phyloP scores from a whole-genome alignment of 78 protist genomes.

The Diacronema lutheri region DNA sequence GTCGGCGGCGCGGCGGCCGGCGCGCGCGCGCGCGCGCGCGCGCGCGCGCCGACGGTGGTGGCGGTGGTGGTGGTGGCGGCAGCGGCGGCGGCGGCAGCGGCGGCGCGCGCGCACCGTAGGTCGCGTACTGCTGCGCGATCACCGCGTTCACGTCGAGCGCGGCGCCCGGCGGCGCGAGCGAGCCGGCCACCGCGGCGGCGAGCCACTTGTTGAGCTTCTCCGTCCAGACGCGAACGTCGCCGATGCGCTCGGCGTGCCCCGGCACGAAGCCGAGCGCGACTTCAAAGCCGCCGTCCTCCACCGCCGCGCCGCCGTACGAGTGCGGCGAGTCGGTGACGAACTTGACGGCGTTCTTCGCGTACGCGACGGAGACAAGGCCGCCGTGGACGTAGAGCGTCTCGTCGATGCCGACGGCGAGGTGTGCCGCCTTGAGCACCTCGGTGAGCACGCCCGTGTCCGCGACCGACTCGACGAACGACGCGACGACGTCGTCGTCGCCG shows the following conservation, averaged over 20 bases:
- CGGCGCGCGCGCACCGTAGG: neutral
- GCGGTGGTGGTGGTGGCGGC: neutral
- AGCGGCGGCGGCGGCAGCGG: neutral
- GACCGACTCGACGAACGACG: neutral
- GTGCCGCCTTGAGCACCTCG: neutral
- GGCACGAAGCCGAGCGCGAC: neutral
- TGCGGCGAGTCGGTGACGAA: neutral
- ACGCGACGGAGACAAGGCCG: neutral
- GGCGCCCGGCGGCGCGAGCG: neutral
- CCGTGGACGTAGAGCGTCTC: conserved; percentile 32
- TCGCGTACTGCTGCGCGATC: neutral
- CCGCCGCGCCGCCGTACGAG: neutral
- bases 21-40: neutral
- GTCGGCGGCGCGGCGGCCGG: neutral
- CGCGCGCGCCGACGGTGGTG: neutral
- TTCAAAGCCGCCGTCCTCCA: neutral
- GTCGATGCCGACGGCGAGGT: neutral
- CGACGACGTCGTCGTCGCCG: neutral
- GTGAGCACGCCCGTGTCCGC: neutral
- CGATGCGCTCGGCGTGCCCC: neutral
- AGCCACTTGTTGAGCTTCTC: neutral
- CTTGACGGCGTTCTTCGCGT: neutral
- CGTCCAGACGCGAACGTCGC: neutral
- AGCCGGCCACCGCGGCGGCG: neutral
- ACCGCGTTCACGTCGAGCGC: too few relatives aligned